Conservation (phyloP, 257 asterid species). For the Gardenia jasminoides region DNA sequence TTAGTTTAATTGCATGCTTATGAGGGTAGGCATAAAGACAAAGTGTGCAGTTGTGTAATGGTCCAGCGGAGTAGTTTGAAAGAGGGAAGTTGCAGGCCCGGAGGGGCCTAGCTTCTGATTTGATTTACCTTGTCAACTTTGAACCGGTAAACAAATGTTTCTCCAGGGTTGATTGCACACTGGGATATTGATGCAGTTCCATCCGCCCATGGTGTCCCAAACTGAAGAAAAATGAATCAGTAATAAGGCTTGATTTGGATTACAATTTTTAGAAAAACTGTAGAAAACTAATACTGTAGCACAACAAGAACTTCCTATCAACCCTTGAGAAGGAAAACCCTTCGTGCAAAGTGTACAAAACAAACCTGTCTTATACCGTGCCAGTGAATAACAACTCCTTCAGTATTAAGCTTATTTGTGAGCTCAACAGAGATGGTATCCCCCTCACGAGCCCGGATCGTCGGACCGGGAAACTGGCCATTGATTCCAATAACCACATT, state of each 20-base stretch:
- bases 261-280: no score
- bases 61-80: background rate
- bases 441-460: slow-evolving; percentile 63
- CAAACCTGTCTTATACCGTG: slow-evolving; percentile 83
- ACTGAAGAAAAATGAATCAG: slow-evolving; percentile 30
- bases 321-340: background rate
- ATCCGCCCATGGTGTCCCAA: slow-evolving; percentile 94
- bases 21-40: no score
- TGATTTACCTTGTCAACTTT: slow-evolving; percentile 53
- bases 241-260: background rate
- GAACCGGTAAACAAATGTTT: slow-evolving; percentile 61
- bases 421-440: slow-evolving; percentile 61
- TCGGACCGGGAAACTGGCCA: slow-evolving; percentile 82
- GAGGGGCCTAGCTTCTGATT: background rate
- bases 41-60: background rate
- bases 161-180: slow-evolving; percentile 77
- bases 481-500: slow-evolving; percentile 59
- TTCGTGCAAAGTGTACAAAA: background rate
- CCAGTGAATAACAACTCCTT: slow-evolving; percentile 83
- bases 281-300: background rate
- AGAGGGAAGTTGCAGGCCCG: background rate
- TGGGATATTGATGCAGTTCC: slow-evolving; percentile 84
- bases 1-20: no score
- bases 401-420: slow-evolving; percentile 64
- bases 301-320: background rate